Base-by-base conservation (phyloP, 345 rosid species). In the Gossypium thurberi region DNA sequence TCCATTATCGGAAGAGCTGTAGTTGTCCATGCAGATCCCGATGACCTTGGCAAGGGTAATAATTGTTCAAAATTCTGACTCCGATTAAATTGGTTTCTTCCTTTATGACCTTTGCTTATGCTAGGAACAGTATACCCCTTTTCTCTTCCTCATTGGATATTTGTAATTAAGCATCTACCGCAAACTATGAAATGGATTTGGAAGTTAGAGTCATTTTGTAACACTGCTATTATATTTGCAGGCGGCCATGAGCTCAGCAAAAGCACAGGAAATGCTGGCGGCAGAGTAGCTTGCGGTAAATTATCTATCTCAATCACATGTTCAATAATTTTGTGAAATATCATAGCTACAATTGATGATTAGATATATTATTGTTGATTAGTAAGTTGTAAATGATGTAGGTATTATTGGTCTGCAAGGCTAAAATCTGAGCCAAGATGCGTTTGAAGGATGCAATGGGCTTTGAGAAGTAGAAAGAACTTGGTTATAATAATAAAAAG, bases 11-110 rank as follows among this genome's bases (percentile, higher is more conserved):
- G 99, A 77, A 89, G 99, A 82, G 92, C 98, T 67, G 89, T 95
- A 78, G 99, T 94, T 79, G 91, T 90, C 69, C 98, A 95, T 76
- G 85, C 85, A 3, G 98, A 90, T 82, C 94, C 96, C 74, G 98
- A 95, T 85, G 98, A 91, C 78, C 98, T 94, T 63, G 98, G 97
- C 84, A 94, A 83, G 89, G 98, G 98, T 94, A 82, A 84, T 94
- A 82, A 84, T 77, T 3, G 71, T 72, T 70, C 0, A 7, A 47
- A 44, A 69, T 42, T 8, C 8, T 25, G 4, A 26, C 25, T 20
- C 25, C 20, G 2, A 13, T 72, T 53, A 12, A 57, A 15, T 59
- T 57, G 53, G 33, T n/a, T 23, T 6, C 6, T 40, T 52, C 14
- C 25, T 25, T 48, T 26, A 21, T 25, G 4, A 1, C 25, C 11